Evolutionary conservation across 2,329 filamentous ascomycete genomes (phyloP).

Genomic region (Cladophialophora psammophila): DNA sequence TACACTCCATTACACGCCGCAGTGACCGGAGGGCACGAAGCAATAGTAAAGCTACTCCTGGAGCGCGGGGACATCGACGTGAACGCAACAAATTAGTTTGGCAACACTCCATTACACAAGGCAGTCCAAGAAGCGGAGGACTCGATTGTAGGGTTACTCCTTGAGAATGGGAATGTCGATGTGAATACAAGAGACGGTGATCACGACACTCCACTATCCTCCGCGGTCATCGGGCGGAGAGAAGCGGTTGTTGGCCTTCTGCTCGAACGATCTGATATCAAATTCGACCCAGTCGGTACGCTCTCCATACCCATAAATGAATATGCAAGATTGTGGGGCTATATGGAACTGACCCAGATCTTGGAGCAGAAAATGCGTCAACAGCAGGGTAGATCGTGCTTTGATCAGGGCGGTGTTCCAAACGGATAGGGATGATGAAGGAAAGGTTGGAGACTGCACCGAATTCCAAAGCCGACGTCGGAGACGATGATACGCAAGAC

Average conservation of each 20-base stretch:
- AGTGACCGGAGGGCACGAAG: neutral
- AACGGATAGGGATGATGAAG: no score
- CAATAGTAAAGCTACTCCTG: neutral
- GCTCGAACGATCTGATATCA: neutral
- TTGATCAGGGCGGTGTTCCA: neutral
- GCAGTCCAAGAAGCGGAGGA: neutral
- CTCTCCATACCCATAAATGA: no score
- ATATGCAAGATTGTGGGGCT: no score
- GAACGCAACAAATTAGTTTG: neutral
- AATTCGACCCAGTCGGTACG: neutral
- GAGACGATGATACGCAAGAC: no score
- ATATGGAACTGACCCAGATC: neutral
- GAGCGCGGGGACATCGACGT: neutral
- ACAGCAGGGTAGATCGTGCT: neutral
- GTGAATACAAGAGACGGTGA: neutral
- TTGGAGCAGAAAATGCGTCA: neutral
- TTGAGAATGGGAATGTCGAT: neutral
- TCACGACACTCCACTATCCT: neutral
- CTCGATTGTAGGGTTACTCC: neutral
- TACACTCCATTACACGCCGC: neutral
- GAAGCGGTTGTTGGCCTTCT: neutral
- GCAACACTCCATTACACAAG: neutral
- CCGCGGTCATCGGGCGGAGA: neutral
- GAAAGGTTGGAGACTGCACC: no score
- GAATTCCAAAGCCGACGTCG: no score